Evolutionary conservation across 495 filamentous ascomycete species (phyloP).

Genomic region (Lentithecium fluviatile): DNA sequence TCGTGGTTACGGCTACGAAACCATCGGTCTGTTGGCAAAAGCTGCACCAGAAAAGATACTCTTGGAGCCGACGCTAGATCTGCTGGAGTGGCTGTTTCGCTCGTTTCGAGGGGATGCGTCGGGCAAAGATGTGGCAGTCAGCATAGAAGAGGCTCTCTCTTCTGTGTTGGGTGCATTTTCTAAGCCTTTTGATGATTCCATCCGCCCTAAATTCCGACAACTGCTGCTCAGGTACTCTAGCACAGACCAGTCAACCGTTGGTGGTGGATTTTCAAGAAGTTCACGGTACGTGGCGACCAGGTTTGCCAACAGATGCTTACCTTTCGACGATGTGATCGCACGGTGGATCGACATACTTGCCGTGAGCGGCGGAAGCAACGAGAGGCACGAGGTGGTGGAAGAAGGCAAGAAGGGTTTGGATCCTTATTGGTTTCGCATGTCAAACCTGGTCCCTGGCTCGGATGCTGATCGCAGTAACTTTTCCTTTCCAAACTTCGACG

Average conservation of each 20-base stretch:
- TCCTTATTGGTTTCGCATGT: constrained; percentile 72
- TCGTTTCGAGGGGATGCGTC: constrained; percentile 79
- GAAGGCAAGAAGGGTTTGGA: constrained; percentile 87
- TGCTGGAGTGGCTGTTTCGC: constrained; percentile 75
- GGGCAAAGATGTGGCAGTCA: constrained; percentile 70
- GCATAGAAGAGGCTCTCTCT: constrained; percentile 84
- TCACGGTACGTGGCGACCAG: constrained; percentile 80
- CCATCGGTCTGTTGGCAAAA: constrained; percentile 72
- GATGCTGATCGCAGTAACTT: background rate
- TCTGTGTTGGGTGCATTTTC: constrained; percentile 65
- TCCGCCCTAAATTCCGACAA: constrained; percentile 52
- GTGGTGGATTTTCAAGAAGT: constrained; percentile 49
- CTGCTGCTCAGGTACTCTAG: constrained; percentile 42
- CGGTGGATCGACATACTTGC: constrained; percentile 88
- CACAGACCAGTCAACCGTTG: constrained; percentile 37
- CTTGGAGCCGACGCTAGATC: constrained; percentile 55
- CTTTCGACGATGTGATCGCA: constrained; percentile 71
- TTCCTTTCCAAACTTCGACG: constrained; percentile 41
- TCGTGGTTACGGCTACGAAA: constrained; percentile 60
- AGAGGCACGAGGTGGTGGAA: constrained; percentile 79
- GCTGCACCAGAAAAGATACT: constrained; percentile 52
- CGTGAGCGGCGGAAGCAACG: constrained; percentile 58
- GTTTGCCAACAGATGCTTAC: constrained; percentile 87
- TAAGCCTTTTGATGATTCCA: constrained; percentile 45
- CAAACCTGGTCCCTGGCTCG: constrained; percentile 47